Evolutionary conservation across 768 basidiomycete genomes (phyloP).

Genomic region (Gloeophyllum trabeum): DNA sequence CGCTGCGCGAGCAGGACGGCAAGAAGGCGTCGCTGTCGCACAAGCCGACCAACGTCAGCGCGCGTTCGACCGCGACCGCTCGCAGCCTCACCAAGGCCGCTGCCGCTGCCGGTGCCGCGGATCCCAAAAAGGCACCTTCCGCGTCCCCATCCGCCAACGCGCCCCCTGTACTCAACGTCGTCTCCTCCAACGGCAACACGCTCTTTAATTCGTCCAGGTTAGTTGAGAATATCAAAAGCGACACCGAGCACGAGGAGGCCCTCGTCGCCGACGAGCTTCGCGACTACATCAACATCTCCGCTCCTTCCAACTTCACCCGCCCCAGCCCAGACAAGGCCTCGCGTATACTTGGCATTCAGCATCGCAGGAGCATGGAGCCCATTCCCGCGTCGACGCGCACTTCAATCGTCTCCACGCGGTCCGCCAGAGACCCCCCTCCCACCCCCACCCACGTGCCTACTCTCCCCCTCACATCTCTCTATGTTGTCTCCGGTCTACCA

Average conservation of each 20-base stretch:
- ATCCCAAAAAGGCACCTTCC: neutral
- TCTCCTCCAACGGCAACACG: neutral
- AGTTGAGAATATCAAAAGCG: neutral
- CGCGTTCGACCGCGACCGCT: conserved; percentile 13
- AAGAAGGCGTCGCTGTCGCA: conserved; percentile 12
- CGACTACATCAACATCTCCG: conserved; percentile 9
- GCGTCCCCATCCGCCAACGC: conserved; percentile 7
- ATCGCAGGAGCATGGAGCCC: conserved; percentile 75
- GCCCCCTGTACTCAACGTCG: neutral
- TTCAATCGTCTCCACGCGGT: conserved; percentile 70
- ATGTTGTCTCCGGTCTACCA: conserved; percentile 81
- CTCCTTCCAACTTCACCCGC: conserved; percentile 25
- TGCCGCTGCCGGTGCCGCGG: neutral
- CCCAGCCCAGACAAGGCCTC: conserved; percentile 71
- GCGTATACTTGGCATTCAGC: conserved; percentile 63
- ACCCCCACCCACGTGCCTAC: conserved; percentile 56
- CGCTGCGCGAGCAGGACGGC: conserved; percentile 17
- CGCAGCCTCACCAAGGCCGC: conserved; percentile 7
- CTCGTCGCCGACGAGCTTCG: too few relatives aligned
- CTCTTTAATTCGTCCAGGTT: neutral
- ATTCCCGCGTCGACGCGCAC: conserved; percentile 68
- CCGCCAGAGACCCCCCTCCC: conserved; percentile 43
- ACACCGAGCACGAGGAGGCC: neutral
- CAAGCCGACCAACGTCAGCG: conserved; percentile 16
- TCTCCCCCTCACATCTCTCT: conserved; percentile 70